A percentile compares a stretch with the other conserved stretches of the same genome.
These are phyloP conservation scores for Barnettozyma pratensis DNA, from an alignment of 805 yeast genomes.

Conservation along the genomic window DNA sequence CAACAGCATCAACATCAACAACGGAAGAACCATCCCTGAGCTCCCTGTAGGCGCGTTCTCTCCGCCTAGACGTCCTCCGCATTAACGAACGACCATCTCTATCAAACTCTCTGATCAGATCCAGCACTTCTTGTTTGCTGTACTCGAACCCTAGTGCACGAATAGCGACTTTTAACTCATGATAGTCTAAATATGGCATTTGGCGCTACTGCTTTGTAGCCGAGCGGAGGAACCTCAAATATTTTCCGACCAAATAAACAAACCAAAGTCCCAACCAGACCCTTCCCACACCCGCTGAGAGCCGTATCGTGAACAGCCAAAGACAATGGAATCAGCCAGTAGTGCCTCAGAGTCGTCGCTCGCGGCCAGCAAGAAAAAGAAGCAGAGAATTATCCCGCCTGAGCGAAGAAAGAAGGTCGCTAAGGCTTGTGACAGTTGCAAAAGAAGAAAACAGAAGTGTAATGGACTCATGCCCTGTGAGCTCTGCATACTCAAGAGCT, in stretches of 20 bases:
- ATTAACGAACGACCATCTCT: constrained; percentile 68
- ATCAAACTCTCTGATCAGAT: constrained; percentile 76
- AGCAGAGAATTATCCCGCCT: constrained; percentile 22
- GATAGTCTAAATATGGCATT: constrained; percentile 80
- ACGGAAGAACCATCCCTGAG: constrained; percentile 51
- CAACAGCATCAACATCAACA: constrained; percentile 52
- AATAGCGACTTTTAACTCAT: constrained; percentile 84
- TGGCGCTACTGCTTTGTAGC: too few species aligned
- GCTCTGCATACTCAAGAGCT: constrained; percentile 27
- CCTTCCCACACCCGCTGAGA: too few species aligned
- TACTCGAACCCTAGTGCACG: constrained; percentile 90
- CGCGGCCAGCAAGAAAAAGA: constrained; percentile 12
- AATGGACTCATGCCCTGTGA: constrained; percentile 32
- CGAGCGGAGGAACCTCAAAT: too few species aligned
- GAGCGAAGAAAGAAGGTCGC: constrained; percentile 37
- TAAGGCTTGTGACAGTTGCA: constrained; percentile 43
- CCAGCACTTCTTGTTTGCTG: constrained; percentile 67
- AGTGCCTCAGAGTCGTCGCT: not conserved
- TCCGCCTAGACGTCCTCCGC: too few species aligned
- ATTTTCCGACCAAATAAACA: too few species aligned
- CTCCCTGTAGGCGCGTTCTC: too few species aligned
- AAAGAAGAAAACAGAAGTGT: constrained; percentile 35
- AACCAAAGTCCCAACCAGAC: too few species aligned
- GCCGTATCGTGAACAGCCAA: too few species aligned
- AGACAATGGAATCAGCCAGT: not conserved